Percentiles rank a stretch among this genome's conserved stretches.
phyloP scores from a whole-genome alignment of 169 alveolate species.

The Pseudocohnilembus persalinus region DNA sequence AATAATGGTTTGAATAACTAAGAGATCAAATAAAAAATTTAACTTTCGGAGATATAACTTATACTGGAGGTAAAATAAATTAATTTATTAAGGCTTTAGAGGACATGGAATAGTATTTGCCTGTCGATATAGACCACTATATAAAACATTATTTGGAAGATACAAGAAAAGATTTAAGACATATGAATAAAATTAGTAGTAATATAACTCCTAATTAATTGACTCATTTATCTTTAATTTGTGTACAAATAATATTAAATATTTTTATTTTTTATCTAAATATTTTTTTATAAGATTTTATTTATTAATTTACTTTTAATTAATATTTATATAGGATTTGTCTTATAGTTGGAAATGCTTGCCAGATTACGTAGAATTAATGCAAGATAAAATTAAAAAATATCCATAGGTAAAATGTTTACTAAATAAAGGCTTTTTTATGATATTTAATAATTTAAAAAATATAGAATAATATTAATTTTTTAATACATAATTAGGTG shows the following conservation, averaged over 20 bases:
- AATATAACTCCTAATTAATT: constrained; percentile 62
- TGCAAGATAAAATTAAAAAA: constrained; percentile 64
- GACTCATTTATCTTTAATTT: constrained; percentile 68
- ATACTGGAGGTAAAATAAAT: constrained; percentile 78
- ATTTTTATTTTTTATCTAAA: too few relatives aligned
- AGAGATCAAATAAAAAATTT: constrained; percentile 55
- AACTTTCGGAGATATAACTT: constrained; percentile 66
- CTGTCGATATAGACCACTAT: constrained; percentile 64
- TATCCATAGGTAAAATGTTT: constrained; percentile 50
- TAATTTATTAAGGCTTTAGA: constrained; percentile 74
- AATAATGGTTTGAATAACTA: constrained; percentile 72
- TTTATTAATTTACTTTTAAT: background rate
- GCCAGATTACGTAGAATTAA: constrained; percentile 65
- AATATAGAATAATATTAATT: too few relatives aligned
- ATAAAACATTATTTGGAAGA: constrained; percentile 75
- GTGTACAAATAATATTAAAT: too few relatives aligned
- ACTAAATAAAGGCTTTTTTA: too few relatives aligned
- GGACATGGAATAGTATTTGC: constrained; percentile 70
- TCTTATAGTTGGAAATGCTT: constrained; percentile 81
- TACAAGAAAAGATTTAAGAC: constrained; percentile 68
- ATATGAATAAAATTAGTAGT: constrained; percentile 79
- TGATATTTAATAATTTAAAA: too few relatives aligned
- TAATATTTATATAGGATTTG: constrained; percentile 28
- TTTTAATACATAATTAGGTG: background rate
- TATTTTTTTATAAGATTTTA: background rate